Conservation (phyloP, 345 rosid genomes). For the Mangifera indica region DNA sequence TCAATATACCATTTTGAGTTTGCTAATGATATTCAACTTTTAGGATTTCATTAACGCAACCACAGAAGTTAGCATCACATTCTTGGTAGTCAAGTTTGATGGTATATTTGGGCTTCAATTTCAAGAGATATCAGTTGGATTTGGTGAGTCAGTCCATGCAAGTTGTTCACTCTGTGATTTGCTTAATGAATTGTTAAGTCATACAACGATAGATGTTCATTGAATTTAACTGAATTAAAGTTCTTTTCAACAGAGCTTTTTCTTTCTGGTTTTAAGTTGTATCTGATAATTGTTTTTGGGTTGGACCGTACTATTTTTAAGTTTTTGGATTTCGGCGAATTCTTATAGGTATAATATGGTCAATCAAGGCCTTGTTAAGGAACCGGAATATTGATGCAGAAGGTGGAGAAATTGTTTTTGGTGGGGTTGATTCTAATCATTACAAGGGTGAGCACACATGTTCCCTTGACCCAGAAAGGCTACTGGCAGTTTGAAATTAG, state of each 20-base stretch:
- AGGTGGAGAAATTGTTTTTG: slow-evolving; percentile 94
- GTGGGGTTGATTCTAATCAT: slow-evolving; percentile 77
- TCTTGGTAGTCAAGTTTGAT: slow-evolving; percentile 87
- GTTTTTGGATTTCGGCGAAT: neutral
- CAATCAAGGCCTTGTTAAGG: slow-evolving; percentile 69
- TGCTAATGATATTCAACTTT: slow-evolving; percentile 8
- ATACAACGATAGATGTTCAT: neutral
- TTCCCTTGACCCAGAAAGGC: slow-evolving; percentile 84
- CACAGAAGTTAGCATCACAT: slow-evolving; percentile 77
- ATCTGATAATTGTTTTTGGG: neutral
- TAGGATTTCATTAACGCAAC: slow-evolving; percentile 96
- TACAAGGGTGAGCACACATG: slow-evolving; percentile 84
- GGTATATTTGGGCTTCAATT: slow-evolving; percentile 94
- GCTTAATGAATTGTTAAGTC: neutral
- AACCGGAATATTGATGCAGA: slow-evolving; percentile 72
- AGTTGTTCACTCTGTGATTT: slow-evolving; percentile 1
- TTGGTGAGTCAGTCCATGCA: slow-evolving; percentile 49
- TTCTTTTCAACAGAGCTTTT: neutral
- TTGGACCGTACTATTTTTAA: neutral
- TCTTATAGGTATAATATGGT: slow-evolving; percentile 81
- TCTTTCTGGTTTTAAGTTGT: neutral
- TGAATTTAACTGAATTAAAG: neutral
- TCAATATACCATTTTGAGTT: neutral
- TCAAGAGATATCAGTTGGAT: slow-evolving; percentile 86
- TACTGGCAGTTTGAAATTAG: slow-evolving; percentile 98